Evolutionary conservation across 2,329 filamentous ascomycete genomes (phyloP).

Genomic region (Akanthomyces dipterigenus): DNA sequence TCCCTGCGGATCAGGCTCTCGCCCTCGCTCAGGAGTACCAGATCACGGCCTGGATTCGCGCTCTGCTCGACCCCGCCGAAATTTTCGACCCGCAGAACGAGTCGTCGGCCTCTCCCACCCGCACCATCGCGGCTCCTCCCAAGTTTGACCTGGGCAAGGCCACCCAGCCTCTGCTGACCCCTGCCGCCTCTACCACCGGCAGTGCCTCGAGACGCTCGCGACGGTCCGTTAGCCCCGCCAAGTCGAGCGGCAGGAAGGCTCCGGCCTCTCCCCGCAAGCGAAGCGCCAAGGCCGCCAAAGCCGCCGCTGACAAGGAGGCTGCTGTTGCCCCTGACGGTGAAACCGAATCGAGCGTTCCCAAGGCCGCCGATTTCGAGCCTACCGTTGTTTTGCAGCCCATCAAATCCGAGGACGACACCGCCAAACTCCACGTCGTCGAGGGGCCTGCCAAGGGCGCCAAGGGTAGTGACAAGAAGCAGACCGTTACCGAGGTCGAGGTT

Average conservation of each 20-base stretch:
- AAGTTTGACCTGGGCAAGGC: constrained; percentile 56
- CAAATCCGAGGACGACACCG: constrained; percentile 48
- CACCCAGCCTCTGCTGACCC: constrained; percentile 40
- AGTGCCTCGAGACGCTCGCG: constrained; percentile 43
- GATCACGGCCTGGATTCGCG: constrained; percentile 80
- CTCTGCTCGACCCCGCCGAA: constrained; percentile 82
- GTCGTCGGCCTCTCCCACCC: constrained; percentile 57
- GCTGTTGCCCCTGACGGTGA: constrained; percentile 24
- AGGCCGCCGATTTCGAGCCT: constrained; percentile 44
- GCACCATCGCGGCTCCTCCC: constrained; percentile 70
- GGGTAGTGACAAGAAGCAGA: constrained; percentile 62
- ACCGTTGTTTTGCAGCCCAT: constrained; percentile 42
- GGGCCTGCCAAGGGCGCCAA: constrained; percentile 47
- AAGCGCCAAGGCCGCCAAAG: constrained; percentile 35
- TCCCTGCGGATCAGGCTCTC: constrained; percentile 75
- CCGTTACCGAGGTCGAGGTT: constrained; percentile 69
- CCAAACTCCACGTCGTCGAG: constrained; percentile 65
- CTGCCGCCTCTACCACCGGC: constrained; percentile 35
- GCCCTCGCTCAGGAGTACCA: constrained; percentile 79
- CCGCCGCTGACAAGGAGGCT: constrained; percentile 28
- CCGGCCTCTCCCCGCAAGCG: constrained; percentile 51
- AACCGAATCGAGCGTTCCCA: constrained; percentile 33
- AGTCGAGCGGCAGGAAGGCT: constrained; percentile 36
- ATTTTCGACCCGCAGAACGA: constrained; percentile 43
- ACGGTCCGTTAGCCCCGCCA: constrained; percentile 52